These are phyloP conservation scores for Pyracantha coccinea DNA, from an alignment of 331 rosid species.

Conservation along the genomic window DNA sequence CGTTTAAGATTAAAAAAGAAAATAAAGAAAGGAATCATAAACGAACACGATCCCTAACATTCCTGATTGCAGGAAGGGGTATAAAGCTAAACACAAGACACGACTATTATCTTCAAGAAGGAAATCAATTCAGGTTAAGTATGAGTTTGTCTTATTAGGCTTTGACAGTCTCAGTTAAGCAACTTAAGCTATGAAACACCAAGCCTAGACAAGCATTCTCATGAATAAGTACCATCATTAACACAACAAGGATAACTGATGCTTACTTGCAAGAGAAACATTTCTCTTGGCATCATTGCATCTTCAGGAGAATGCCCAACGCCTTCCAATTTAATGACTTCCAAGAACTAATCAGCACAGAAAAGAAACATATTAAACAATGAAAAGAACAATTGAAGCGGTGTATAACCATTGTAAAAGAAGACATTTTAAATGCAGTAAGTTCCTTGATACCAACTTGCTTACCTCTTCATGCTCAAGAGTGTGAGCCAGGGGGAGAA, in stretches of 20 bases:
- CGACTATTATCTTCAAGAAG: not conserved
- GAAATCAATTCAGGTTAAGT: not conserved
- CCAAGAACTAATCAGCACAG: constrained; percentile 58
- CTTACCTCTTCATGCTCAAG: constrained; percentile 97
- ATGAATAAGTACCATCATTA: not conserved
- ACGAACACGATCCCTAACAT: not conserved
- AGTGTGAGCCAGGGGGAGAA: constrained; percentile 94
- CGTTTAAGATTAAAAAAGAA: not conserved
- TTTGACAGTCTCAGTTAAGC: not conserved
- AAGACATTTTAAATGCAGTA: not conserved
- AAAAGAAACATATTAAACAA: not conserved
- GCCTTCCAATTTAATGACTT: constrained; percentile 94
- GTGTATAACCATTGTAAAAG: not conserved
- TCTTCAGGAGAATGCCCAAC: constrained; percentile 90
- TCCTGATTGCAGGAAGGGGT: not conserved
- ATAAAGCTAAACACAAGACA: not conserved
- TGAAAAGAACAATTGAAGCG: not conserved
- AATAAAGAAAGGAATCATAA: not conserved
- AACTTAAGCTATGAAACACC: not conserved
- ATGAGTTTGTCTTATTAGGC: not conserved
- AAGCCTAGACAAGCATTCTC: not conserved
- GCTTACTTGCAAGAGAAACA: constrained; percentile 93
- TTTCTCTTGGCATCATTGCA: constrained; percentile 77
- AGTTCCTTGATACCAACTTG: not conserved
- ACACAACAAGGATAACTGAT: not conserved